A percentile compares a stretch with the other conserved stretches of the same genome.
These are phyloP conservation scores for Buxus sempervirens DNA, from an alignment of 164 flowering plant genomes.

Conservation along the genomic window DNA sequence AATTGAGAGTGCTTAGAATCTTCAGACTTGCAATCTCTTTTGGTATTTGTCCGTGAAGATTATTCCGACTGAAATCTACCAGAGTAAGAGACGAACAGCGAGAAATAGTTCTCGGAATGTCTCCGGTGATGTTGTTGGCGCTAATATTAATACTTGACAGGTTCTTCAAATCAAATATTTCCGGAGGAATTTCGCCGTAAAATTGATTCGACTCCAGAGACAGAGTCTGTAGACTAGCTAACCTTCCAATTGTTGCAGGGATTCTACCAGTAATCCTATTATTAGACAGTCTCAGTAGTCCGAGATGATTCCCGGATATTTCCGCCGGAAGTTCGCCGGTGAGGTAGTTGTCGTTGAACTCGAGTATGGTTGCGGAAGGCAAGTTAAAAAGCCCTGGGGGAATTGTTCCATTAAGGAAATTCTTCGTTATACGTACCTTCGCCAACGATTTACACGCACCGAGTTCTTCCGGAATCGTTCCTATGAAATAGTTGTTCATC, in stretches of 20 bases:
- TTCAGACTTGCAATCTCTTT: constrained; percentile 30
- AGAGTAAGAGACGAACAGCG: constrained; percentile 33
- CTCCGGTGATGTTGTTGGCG: constrained; percentile 51
- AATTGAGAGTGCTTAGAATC: constrained; percentile 43
- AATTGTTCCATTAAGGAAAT: constrained; percentile 59
- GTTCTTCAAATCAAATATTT: constrained; percentile 37
- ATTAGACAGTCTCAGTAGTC: constrained; percentile 41
- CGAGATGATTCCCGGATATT: constrained; percentile 39
- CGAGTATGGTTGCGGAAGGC: constrained; percentile 43
- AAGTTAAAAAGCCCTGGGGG: constrained; percentile 69
- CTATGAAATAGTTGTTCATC: constrained; percentile 65
- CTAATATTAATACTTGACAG: constrained; percentile 48
- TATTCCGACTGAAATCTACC: constrained; percentile 66
- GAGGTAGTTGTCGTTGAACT: constrained; percentile 57
- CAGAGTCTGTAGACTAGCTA: constrained; percentile 34
- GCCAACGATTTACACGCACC: constrained; percentile 72
- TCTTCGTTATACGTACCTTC: constrained; percentile 46
- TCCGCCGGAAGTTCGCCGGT: constrained; percentile 62
- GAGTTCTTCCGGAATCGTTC: constrained; percentile 67
- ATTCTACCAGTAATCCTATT: constrained; percentile 60
- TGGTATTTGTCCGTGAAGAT: constrained; percentile 53
- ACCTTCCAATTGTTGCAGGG: constrained; percentile 53
- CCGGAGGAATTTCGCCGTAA: constrained; percentile 55
- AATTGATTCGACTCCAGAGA: constrained; percentile 50
- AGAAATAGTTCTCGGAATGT: constrained; percentile 46